Base-by-base conservation (phyloP, 164 flowering plant genomes). In the Amborella trichopoda region DNA sequence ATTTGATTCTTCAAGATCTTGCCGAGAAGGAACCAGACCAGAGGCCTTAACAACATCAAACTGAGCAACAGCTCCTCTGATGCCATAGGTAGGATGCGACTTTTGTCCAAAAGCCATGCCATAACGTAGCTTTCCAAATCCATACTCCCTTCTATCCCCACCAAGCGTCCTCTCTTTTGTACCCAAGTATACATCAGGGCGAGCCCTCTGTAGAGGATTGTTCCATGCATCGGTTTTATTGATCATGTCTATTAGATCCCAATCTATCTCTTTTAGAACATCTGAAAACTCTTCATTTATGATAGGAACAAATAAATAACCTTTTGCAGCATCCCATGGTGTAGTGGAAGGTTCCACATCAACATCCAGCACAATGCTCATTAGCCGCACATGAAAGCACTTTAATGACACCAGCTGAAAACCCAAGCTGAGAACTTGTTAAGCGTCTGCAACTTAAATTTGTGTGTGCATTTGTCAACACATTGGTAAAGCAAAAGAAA, bases 291-390 rank as follows among this genome's bases (percentile, higher is more conserved):
- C 64, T 58, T 68, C 65, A 52, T 75, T 67, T 66, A 69, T 55
- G 63, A 76, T 56, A 44, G 96, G 96, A 48, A 76, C 83, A 74
- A 93, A 93, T 53, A 93, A 60, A 72, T 85, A 93, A 44, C 95
- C 94, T 68, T 93, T 93, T n/a, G 87, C 81, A 58, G 87, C 70
- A 75, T 93, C 96, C 99, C 99, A 93, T 5, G 96, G 99, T 49
- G 96, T 93, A 53, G 78, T 82, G 37, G 84, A 70, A 55, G 99
- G 96, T 65, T 93, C 95, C 60, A 88, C 99, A 74, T 93, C 96
- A 72, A 93, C 95, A 67, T 93, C 99, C 66, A 93, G 67, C 49
- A 88, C 96, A 64, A 93, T 82, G 73, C 95, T 88, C 96, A 93
- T 93, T 52, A 88, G 62, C 66, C 99, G 77, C 45, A 93, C 99